Evolutionary conservation across 345 rosid species (phyloP).

Genomic region (Excoecaria agallocha): DNA sequence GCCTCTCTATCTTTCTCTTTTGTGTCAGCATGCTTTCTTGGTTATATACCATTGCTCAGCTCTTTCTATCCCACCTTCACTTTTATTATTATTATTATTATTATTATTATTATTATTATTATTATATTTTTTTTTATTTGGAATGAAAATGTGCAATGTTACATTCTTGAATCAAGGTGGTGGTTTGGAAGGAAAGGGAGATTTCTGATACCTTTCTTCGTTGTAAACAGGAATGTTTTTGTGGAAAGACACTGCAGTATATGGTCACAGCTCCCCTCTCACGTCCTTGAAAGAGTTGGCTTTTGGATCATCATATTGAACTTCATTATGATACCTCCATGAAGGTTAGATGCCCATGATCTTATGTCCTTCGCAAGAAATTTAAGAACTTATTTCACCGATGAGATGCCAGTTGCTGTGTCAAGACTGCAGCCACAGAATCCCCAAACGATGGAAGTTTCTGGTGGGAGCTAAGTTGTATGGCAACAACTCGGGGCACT

Average conservation of each 20-base stretch:
- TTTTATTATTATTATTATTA: too few species aligned
- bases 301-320: slow-evolving; percentile 41
- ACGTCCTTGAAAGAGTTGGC: slow-evolving; percentile 63
- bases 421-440: not conserved
- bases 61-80: not conserved
- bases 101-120: too few species aligned
- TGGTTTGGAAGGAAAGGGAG: not conserved
- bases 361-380: not conserved
- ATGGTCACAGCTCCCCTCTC: slow-evolving; percentile 62
- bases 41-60: not conserved
- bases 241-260: slow-evolving; percentile 67
- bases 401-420: not conserved
- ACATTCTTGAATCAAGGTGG: not conserved
- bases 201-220: slow-evolving; percentile 6
- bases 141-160: not conserved
- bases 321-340: not conserved
- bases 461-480: not conserved
- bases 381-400: not conserved
- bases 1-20: not conserved
- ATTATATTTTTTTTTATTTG: not conserved
- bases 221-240: slow-evolving; percentile 55
- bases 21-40: not conserved
- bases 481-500: not conserved
- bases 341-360: slow-evolving; percentile 15
- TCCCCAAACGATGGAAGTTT: not conserved